Conservation (phyloP, 495 filamentous ascomycete species). For the Aspergillus leporis region DNA sequence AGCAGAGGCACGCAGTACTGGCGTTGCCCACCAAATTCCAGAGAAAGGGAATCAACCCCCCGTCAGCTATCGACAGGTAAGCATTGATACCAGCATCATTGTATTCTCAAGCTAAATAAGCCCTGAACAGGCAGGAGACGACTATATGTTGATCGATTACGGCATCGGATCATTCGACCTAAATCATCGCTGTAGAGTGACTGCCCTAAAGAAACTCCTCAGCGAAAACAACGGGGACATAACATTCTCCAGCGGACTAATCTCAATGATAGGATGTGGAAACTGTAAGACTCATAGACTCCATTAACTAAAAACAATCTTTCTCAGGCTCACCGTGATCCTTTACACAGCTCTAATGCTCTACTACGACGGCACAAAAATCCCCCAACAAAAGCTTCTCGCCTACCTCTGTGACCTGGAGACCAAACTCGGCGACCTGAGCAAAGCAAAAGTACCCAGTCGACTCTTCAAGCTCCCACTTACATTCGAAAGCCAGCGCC, state of each 20-base stretch:
- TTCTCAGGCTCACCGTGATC: neutral
- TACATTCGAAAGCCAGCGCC: constrained; percentile 50
- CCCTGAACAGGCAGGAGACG: constrained; percentile 48
- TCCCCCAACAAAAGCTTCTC: constrained; percentile 36
- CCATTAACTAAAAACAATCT: neutral
- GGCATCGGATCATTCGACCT: constrained; percentile 50
- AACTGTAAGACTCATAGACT: constrained; percentile 30
- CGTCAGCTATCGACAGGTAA: constrained; percentile 52
- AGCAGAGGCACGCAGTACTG: constrained; percentile 25
- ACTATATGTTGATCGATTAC: constrained; percentile 55
- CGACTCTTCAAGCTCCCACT: constrained; percentile 56
- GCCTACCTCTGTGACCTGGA: constrained; percentile 30
- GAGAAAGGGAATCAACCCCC: constrained; percentile 39
- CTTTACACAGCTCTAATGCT: constrained; percentile 39
- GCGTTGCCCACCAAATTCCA: constrained; percentile 39
- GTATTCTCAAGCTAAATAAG: neutral
- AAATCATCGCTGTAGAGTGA: constrained; percentile 52
- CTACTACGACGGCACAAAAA: constrained; percentile 46
- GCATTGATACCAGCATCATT: neutral
- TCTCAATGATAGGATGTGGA: constrained; percentile 51
- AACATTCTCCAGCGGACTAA: constrained; percentile 38
- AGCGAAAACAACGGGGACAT: constrained; percentile 28
- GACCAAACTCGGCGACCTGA: constrained; percentile 34
- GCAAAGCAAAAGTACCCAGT: constrained; percentile 47
- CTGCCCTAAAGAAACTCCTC: constrained; percentile 45